A percentile compares a stretch with the other conserved stretches of the same genome.
Evolutionary conservation across 768 basidiomycete species (phyloP).

Genomic region (Tulasnella sp.): DNA sequence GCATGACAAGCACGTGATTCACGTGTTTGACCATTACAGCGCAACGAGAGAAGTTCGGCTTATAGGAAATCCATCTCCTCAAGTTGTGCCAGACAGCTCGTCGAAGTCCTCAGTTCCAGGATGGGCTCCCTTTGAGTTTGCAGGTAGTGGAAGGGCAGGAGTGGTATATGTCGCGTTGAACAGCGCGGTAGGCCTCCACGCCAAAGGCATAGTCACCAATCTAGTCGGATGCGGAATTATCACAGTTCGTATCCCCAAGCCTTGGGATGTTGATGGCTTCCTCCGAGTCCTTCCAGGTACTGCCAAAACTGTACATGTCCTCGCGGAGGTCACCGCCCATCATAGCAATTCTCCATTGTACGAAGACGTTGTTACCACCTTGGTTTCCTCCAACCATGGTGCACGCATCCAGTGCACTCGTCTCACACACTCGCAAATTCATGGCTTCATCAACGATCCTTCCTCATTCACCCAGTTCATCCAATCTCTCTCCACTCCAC

Average conservation of each 20-base stretch:
- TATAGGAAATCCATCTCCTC: slow-evolving; percentile 33
- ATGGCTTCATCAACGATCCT: slow-evolving; percentile 2
- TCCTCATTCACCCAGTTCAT: slow-evolving; percentile 15
- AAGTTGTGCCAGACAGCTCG: slow-evolving; percentile 27
- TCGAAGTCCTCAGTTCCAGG: slow-evolving; percentile 43
- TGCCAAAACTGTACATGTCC: slow-evolving; percentile 48
- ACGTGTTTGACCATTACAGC: slow-evolving; percentile 82
- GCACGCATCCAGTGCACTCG: slow-evolving; percentile 30
- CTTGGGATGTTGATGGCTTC: slow-evolving; percentile 65
- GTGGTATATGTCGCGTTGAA: slow-evolving; percentile 62
- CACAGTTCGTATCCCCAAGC: slow-evolving; percentile 64
- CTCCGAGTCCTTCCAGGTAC: slow-evolving; percentile 44
- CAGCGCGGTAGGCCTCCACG: slow-evolving; percentile 56
- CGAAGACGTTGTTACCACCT: slow-evolving; percentile 44
- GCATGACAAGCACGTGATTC: slow-evolving; percentile 56
- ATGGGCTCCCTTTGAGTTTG: slow-evolving; percentile 67
- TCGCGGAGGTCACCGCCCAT: slow-evolving; percentile 62
- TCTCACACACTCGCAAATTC: background rate
- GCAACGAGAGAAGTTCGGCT: slow-evolving; percentile 67
- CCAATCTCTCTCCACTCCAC: slow-evolving; percentile 18
- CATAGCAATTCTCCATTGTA: slow-evolving; percentile 53
- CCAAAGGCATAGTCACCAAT: slow-evolving; percentile 38
- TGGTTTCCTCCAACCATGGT: slow-evolving; percentile 17
- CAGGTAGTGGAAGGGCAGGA: slow-evolving; percentile 48
- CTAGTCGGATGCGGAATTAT: slow-evolving; percentile 48